Evolutionary conservation across 169 alveolate genomes (phyloP).

Genomic region (Eimeria necatrix): DNA sequence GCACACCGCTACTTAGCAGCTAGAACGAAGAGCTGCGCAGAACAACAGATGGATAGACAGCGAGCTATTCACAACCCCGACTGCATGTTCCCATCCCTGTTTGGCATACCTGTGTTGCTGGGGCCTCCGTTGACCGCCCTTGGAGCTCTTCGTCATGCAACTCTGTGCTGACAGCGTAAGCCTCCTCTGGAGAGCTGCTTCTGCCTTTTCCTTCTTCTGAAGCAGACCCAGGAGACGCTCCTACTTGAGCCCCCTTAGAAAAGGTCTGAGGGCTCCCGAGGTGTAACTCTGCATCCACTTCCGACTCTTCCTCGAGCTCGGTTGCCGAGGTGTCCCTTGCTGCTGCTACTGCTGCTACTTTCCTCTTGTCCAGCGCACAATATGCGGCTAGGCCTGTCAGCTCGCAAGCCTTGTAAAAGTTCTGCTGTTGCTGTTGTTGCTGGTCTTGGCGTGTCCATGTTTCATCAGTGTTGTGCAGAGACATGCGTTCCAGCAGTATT

Average conservation of each 20-base stretch:
- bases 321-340: slow-evolving; percentile 6
- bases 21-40: not conserved
- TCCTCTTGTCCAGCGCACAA: slow-evolving; percentile 52
- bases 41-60: not conserved
- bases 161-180: not conserved
- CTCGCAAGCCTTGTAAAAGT: slow-evolving; percentile 76
- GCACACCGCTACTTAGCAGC: not conserved
- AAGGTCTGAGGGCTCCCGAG: not conserved
- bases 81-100: not conserved
- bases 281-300: slow-evolving; percentile 42
- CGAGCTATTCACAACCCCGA: not conserved
- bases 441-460: slow-evolving; percentile 35
- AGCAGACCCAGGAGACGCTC: slow-evolving; percentile 10
- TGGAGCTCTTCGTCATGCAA: slow-evolving; percentile 61
- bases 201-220: not conserved
- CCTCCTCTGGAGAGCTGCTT: not conserved
- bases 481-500: slow-evolving; percentile 41
- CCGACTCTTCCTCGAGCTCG: slow-evolving; percentile 32
- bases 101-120: slow-evolving; percentile 13
- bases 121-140: not conserved
- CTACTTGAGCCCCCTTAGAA: not conserved
- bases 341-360: slow-evolving; percentile 50
- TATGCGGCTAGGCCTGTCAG: slow-evolving; percentile 76
- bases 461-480: slow-evolving; percentile 77
- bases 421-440: slow-evolving; percentile 37